Evolutionary conservation across 352 stramenopile species (phyloP).

Genomic region (Globisporangium sylvaticum): DNA sequence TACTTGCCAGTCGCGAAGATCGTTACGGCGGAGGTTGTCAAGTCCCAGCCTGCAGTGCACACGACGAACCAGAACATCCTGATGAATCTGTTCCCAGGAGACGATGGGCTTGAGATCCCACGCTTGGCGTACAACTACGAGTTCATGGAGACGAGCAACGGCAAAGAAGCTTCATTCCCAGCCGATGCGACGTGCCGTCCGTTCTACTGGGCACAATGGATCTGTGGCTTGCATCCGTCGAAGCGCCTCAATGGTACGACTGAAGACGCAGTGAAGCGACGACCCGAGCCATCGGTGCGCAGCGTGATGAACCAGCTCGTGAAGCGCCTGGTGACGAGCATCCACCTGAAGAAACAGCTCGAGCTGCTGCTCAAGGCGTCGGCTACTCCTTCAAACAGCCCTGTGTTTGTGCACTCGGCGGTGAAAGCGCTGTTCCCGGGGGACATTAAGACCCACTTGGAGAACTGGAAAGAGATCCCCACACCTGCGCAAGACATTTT

Average conservation of each 20-base stretch:
- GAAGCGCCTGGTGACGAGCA: constrained; percentile 40
- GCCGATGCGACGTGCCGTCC: constrained; percentile 33
- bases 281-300: constrained; percentile 63
- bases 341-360: constrained; percentile 47
- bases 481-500: constrained; percentile 34
- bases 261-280: constrained; percentile 10
- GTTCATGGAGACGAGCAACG: constrained; percentile 25
- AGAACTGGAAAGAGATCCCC: constrained; percentile 46
- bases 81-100: constrained; percentile 61
- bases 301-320: constrained; percentile 60
- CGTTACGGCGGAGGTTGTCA: constrained; percentile 52
- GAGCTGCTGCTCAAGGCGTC: constrained; percentile 29
- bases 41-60: constrained; percentile 1
- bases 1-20: constrained; percentile 52
- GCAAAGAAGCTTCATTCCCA: constrained; percentile 45
- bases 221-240: constrained; percentile 53
- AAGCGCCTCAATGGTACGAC: constrained; percentile 27
- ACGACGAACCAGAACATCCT: constrained; percentile 25
- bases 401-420: constrained; percentile 33
- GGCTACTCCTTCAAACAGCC: constrained; percentile 4
- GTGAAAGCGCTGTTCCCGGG: constrained; percentile 39
- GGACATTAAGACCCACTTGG: constrained; percentile 43
- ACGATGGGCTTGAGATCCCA: constrained; percentile 45
- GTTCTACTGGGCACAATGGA: constrained; percentile 76
- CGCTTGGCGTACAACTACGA: constrained; percentile 44